Evolutionary conservation across 2,329 filamentous ascomycete species (phyloP).

Genomic region (Paecilomyces sp.): DNA sequence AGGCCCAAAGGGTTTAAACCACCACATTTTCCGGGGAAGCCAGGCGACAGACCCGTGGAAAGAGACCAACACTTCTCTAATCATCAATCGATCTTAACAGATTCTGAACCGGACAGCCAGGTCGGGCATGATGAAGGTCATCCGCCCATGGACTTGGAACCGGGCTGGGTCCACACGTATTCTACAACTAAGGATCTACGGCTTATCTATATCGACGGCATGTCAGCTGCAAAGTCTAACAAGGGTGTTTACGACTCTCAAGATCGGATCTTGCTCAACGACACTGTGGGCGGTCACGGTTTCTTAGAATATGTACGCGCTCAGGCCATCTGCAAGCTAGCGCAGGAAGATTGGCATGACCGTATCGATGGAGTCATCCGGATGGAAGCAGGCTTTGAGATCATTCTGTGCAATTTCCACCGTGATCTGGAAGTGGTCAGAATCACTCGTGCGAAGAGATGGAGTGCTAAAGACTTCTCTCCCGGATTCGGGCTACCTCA

Average conservation of each 20-base stretch:
- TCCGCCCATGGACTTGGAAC: constrained; percentile 3
- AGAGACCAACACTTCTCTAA: background rate
- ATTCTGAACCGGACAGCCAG: background rate
- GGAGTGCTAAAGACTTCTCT: background rate
- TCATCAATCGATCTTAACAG: background rate
- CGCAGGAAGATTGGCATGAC: constrained; percentile 41
- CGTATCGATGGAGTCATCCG: constrained; percentile 58
- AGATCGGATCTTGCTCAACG: constrained; percentile 52
- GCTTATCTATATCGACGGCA: constrained; percentile 64
- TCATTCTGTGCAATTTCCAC: constrained; percentile 60
- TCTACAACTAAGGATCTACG: constrained; percentile 50
- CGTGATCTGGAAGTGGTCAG: constrained; percentile 29
- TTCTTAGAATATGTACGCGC: constrained; percentile 47
- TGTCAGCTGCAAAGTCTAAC: constrained; percentile 57
- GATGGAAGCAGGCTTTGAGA: constrained; percentile 64
- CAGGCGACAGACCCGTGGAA: background rate
- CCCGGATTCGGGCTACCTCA: constrained; percentile 2
- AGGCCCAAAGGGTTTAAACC: background rate
- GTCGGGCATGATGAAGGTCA: background rate
- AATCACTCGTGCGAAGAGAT: constrained; percentile 20
- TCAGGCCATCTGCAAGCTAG: constrained; percentile 48
- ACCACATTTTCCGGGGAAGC: background rate
- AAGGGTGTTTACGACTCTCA: constrained; percentile 64
- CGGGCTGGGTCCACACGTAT: constrained; percentile 63
- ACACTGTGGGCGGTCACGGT: constrained; percentile 8